Evolutionary conservation across 345 rosid genomes (phyloP).

Genomic region (Euphorbia pulcherrima): DNA sequence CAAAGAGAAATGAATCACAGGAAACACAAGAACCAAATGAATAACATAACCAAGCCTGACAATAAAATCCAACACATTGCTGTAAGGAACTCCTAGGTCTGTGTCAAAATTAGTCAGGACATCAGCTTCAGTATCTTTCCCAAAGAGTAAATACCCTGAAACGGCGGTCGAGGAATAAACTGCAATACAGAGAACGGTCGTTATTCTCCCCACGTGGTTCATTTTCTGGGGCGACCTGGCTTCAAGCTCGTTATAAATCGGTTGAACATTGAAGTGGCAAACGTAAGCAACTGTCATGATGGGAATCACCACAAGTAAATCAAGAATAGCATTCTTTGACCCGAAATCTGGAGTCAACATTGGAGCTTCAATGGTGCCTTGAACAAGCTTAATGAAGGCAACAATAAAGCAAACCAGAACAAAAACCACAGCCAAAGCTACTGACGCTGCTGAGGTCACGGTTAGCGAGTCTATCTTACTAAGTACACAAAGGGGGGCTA

Average conservation of each 20-base stretch:
- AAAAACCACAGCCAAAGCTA: slow-evolving; percentile 82
- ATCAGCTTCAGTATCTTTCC: slow-evolving; percentile 76
- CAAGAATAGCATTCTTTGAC: slow-evolving; percentile 63
- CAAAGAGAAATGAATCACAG: slow-evolving; percentile 89
- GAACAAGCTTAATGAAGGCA: slow-evolving; percentile 70
- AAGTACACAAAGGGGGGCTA: slow-evolving; percentile 80
- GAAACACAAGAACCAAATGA: slow-evolving; percentile 93
- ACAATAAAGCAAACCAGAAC: slow-evolving; percentile 70
- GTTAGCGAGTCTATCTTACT: slow-evolving; percentile 88
- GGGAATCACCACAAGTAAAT: slow-evolving; percentile 90
- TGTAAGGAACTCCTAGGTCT: slow-evolving; percentile 76
- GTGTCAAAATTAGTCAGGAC: slow-evolving; percentile 80
- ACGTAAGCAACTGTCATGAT: slow-evolving; percentile 88
- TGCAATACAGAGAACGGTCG: slow-evolving; percentile 56
- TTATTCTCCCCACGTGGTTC: slow-evolving; percentile 81
- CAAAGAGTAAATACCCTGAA: slow-evolving; percentile 86
- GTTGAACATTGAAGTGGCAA: slow-evolving; percentile 91
- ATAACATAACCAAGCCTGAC: slow-evolving; percentile 84
- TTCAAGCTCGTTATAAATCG: slow-evolving; percentile 87
- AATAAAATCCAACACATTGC: slow-evolving; percentile 75
- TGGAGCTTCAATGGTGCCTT: slow-evolving; percentile 72
- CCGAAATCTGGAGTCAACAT: slow-evolving; percentile 75
- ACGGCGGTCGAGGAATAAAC: slow-evolving; percentile 71
- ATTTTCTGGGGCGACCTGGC: slow-evolving; percentile 71
- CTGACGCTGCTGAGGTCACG: slow-evolving; percentile 84